Percentiles rank a stretch among this genome's conserved stretches.
Conservation (phyloP, 106 monocot species). For the Cymbidium sinense region DNA sequence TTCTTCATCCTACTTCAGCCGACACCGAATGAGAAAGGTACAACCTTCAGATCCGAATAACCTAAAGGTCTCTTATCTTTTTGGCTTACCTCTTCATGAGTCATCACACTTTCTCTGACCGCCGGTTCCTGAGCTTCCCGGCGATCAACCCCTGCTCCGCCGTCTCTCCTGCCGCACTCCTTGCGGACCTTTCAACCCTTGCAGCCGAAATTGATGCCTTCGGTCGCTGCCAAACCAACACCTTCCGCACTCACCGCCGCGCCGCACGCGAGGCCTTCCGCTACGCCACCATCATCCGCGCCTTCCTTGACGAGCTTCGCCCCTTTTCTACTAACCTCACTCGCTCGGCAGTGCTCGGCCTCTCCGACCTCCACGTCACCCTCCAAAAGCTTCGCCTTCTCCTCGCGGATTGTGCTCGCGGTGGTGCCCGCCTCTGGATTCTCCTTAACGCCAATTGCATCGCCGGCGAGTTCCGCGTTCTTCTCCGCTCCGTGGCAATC, state of each 20-base stretch:
- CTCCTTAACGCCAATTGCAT: conserved; percentile 45
- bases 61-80: too few relatives aligned
- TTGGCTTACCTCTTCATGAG: background rate
- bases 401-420: conserved; percentile 36
- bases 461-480: conserved; percentile 36
- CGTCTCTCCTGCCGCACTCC: conserved; percentile 33
- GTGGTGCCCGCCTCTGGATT: conserved; percentile 46
- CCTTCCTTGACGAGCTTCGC: conserved; percentile 39
- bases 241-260: conserved; percentile 22
- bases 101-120: conserved; percentile 7
- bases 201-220: conserved; percentile 11
- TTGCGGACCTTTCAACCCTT: conserved; percentile 33
- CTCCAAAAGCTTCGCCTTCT: conserved; percentile 53
- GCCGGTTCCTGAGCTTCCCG: conserved; percentile 38
- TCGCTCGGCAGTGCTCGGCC: conserved; percentile 15
- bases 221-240: background rate
- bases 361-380: conserved; percentile 67
- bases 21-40: background rate
- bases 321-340: conserved; percentile 22
- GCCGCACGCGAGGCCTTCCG: conserved; percentile 21
- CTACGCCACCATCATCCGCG: conserved; percentile 14
- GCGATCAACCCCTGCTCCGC: conserved; percentile 41
- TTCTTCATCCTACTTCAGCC: background rate
- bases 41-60: too few relatives aligned
- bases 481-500: conserved; percentile 39